These are phyloP conservation scores for Acanthamoeba lenticulata DNA, from an alignment of 208 protist genomes.

Conservation along the genomic window DNA sequence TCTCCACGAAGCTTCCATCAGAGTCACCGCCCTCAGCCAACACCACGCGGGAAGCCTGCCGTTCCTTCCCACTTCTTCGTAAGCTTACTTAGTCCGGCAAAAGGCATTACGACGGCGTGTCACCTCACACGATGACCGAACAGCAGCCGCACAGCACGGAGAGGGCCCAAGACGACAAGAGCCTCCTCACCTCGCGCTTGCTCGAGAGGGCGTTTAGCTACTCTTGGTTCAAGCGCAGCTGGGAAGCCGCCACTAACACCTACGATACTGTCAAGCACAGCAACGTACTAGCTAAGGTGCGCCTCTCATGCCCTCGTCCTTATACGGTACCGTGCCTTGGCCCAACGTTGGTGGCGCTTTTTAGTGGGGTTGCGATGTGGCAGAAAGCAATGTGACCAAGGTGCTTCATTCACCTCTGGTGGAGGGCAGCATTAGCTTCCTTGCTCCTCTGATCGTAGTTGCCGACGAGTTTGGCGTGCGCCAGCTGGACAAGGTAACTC, in stretches of 20 bases:
- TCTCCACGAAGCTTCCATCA: too few relatives aligned
- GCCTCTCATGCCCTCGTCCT: too few relatives aligned
- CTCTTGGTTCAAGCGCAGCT: not conserved
- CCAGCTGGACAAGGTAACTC: not conserved
- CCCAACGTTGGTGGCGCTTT: too few relatives aligned
- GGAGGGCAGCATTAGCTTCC: not conserved
- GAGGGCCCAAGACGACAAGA: not conserved
- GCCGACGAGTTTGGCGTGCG: not conserved
- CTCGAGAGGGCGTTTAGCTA: not conserved
- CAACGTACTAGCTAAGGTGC: not conserved
- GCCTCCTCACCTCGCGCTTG: not conserved
- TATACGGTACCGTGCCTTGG: too few relatives aligned
- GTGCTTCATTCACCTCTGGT: not conserved
- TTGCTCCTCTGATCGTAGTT: not conserved
- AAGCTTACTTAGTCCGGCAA: too few relatives aligned
- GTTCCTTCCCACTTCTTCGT: too few relatives aligned
- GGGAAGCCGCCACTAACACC: not conserved
- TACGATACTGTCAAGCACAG: slow-evolving; percentile 6
- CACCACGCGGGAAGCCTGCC: too few relatives aligned
- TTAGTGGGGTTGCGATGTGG: not conserved
- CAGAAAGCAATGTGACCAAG: slow-evolving; percentile 1
- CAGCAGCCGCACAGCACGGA: not conserved
- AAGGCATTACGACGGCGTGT: too few relatives aligned
- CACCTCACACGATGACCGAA: too few relatives aligned
- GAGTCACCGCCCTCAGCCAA: too few relatives aligned